Evolutionary conservation across 2,329 filamentous ascomycete species (phyloP).

Genomic region (Blumeria graminis): DNA sequence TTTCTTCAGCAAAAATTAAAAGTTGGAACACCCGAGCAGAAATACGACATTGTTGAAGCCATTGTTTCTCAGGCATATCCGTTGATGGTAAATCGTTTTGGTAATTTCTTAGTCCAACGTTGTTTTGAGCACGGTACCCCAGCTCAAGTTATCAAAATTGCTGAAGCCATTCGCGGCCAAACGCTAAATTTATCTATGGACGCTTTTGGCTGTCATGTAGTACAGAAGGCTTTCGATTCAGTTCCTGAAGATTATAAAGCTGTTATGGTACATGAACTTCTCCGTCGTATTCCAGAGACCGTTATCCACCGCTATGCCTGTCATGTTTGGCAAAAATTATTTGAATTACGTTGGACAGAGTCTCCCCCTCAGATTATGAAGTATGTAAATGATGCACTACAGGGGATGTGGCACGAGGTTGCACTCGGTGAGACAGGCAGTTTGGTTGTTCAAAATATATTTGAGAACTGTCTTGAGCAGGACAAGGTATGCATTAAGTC

Average conservation of each 20-base stretch:
- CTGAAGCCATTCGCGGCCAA: slow-evolving; percentile 79
- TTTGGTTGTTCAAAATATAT: slow-evolving; percentile 96
- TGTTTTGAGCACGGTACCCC: slow-evolving; percentile 96
- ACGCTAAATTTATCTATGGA: slow-evolving; percentile 94
- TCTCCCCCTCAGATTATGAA: slow-evolving; percentile 96
- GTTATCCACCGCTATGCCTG: slow-evolving; percentile 97
- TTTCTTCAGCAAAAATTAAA: slow-evolving; percentile 98
- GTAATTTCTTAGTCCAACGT: slow-evolving; percentile 92
- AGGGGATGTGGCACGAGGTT: slow-evolving; percentile 97
- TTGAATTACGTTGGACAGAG: slow-evolving; percentile 87
- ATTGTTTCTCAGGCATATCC: slow-evolving; percentile 90
- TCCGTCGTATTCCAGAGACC: slow-evolving; percentile 87
- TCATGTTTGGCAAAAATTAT: slow-evolving; percentile 98
- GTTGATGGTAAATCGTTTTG: slow-evolving; percentile 95
- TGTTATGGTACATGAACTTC: slow-evolving; percentile 93
- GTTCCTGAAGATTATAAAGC: slow-evolving; percentile 96
- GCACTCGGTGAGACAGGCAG: slow-evolving; percentile 93
- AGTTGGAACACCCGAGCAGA: slow-evolving; percentile 81
- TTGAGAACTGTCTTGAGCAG: slow-evolving; percentile 95
- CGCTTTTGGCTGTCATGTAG: slow-evolving; percentile 90
- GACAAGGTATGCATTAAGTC: slow-evolving; percentile 48
- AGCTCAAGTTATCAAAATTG: slow-evolving; percentile 86
- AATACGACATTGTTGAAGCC: slow-evolving; percentile 88
- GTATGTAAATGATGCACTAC: slow-evolving; percentile 84
- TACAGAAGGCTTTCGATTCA: slow-evolving; percentile 95